phyloP scores from a whole-genome alignment of 208 protist genomes.

The Trypanosoma boissoni region DNA sequence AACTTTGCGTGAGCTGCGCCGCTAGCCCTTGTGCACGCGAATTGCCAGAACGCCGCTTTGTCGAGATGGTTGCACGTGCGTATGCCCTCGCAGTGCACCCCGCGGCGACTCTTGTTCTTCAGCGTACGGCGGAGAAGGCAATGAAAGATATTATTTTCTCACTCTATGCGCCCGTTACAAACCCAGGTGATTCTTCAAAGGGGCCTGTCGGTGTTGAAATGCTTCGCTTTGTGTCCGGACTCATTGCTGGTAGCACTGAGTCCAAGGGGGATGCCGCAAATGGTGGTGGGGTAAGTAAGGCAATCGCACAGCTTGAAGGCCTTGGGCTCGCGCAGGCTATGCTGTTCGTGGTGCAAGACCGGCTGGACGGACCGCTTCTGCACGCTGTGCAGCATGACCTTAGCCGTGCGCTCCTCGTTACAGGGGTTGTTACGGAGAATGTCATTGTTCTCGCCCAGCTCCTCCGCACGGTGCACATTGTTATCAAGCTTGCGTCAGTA shows the following conservation, averaged over 20 bases:
- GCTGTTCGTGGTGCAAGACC: conserved; percentile 45
- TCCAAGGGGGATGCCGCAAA: conserved; percentile 4
- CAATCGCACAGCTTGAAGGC: conserved; percentile 68
- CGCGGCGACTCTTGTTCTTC: conserved; percentile 39
- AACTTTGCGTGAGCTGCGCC: conserved; percentile 49
- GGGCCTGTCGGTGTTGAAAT: conserved; percentile 10
- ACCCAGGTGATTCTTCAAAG: not conserved
- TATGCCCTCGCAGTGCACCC: conserved; percentile 37
- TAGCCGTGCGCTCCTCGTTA: conserved; percentile 67
- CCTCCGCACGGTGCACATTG: conserved; percentile 74
- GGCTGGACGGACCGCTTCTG: conserved; percentile 32
- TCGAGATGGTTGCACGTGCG: conserved; percentile 32
- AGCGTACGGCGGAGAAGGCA: conserved; percentile 42
- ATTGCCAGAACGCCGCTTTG: conserved; percentile 35
- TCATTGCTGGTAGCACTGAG: conserved; percentile 15
- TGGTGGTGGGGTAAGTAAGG: not conserved
- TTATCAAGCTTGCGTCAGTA: conserved; percentile 40
- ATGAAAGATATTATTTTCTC: conserved; percentile 53
- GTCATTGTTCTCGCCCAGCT: conserved; percentile 83
- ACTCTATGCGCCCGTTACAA: conserved; percentile 46
- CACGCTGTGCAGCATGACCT: conserved; percentile 65
- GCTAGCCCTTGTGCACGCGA: conserved; percentile 31
- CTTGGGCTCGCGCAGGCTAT: conserved; percentile 64
- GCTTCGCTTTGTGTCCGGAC: conserved; percentile 21
- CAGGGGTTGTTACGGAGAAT: conserved; percentile 55